Evolutionary conservation across 2,329 filamentous ascomycete genomes (phyloP).

Genomic region (Blastomyces silverae): DNA sequence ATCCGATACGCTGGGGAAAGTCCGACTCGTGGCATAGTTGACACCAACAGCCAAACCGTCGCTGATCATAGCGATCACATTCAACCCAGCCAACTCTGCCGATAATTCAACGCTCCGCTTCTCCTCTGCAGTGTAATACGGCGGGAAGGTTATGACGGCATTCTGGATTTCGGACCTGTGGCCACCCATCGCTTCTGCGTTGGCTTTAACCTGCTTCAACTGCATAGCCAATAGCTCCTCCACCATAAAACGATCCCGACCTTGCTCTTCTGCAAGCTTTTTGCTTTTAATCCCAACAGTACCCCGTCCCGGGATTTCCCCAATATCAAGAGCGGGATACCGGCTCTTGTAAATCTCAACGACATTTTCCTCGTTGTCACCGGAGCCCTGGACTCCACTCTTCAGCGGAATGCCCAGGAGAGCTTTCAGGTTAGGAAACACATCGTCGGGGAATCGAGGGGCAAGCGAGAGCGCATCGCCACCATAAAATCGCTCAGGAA

Average conservation of each 20-base stretch:
- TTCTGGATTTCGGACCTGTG: conserved; percentile 67
- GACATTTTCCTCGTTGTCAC: conserved; percentile 40
- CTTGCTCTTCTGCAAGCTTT: conserved; percentile 58
- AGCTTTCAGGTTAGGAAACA: conserved; percentile 89
- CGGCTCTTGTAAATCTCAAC: conserved; percentile 64
- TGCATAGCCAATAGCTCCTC: conserved; percentile 97
- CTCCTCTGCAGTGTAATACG: conserved; percentile 86
- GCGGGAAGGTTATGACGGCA: conserved; percentile 78
- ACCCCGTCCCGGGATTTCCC: conserved; percentile 49
- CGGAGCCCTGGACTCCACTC: conserved; percentile 39
- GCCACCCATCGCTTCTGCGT: conserved; percentile 77
- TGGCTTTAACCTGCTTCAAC: conserved; percentile 80
- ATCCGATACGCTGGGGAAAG: conserved; percentile 76
- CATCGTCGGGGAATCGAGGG: conserved; percentile 81
- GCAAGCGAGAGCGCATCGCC: conserved; percentile 83
- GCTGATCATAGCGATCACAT: conserved; percentile 74
- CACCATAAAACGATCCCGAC: conserved; percentile 59
- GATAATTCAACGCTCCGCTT: conserved; percentile 78
- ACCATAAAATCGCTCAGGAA: conserved; percentile 86
- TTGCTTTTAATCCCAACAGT: conserved; percentile 79
- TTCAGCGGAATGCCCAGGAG: conserved; percentile 66
- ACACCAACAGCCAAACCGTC: conserved; percentile 88
- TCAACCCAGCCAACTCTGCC: conserved; percentile 79
- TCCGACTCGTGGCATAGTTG: conserved; percentile 88
- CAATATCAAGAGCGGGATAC: conserved; percentile 71